Evolutionary conservation across 2,329 filamentous ascomycete genomes (phyloP).

Genomic region (Xylariaceae sp.): DNA sequence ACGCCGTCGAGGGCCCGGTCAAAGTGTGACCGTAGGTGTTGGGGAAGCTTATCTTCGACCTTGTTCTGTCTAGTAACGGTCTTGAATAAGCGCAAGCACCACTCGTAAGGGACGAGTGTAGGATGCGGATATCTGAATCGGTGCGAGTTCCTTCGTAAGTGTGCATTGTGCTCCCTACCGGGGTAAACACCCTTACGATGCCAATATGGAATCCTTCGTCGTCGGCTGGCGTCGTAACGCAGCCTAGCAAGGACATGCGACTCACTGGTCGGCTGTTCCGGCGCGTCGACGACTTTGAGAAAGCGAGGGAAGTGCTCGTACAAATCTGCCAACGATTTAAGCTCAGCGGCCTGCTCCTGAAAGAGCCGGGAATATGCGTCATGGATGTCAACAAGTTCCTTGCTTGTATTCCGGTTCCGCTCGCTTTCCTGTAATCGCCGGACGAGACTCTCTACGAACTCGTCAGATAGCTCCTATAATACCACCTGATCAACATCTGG

Average conservation of each 20-base stretch:
- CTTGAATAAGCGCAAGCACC: conserved; percentile 12
- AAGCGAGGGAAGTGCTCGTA: conserved; percentile 12
- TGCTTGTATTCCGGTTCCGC: neutral
- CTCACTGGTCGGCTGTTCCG: conserved; percentile 5
- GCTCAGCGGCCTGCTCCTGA: conserved; percentile 4
- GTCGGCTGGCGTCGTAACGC: conserved; percentile 3
- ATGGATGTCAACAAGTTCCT: neutral
- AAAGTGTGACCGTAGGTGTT: neutral
- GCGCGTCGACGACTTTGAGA: conserved; percentile 5
- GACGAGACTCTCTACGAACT: neutral
- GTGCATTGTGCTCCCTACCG: neutral
- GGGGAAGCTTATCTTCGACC: conserved; percentile 2
- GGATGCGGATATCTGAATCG: conserved; percentile 14
- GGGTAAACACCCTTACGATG: neutral
- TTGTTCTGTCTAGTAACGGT: neutral
- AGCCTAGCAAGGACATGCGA: conserved; percentile 4
- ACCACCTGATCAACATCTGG: neutral
- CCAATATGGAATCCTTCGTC: conserved; percentile 1
- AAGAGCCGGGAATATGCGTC: conserved; percentile 1
- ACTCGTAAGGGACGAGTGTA: conserved; percentile 11
- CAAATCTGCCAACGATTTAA: conserved; percentile 1
- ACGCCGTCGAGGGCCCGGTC: conserved; percentile 2
- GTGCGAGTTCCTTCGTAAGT: neutral
- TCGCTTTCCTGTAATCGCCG: neutral
- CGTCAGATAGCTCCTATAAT: neutral